Base-by-base conservation (phyloP, 495 filamentous ascomycete species). In the Talaromyces borbonicus region DNA sequence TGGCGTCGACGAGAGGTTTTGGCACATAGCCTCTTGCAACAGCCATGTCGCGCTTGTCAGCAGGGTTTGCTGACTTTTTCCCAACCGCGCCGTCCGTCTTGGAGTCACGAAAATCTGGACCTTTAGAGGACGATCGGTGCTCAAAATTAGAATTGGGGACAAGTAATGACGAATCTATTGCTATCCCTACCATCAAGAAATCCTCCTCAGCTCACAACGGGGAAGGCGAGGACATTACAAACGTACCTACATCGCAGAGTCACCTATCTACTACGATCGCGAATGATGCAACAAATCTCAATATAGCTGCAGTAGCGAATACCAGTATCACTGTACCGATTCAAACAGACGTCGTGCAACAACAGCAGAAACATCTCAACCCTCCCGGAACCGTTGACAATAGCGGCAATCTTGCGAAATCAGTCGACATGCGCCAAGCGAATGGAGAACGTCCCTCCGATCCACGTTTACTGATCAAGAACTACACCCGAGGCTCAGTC, bases 51-150 rank as follows among this genome's bases (percentile, higher is more conserved):
- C 84, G 83, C 71, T 79, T 83, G 56, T 73, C 80, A 55, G 83
- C 84, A 71, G 80, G 84, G 60, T 92, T 87, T 77, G 84, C 85
- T 61, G 80, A 88, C 65, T 93, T 88, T 73, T 95, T 93, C 62
- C 87, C 90, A 49, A 78, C 83, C 61, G 89, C 89, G 51, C 85
- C 89, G 51, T 79, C 75, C 41, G 74, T 81, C 49, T 71, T 83
- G 26, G 69, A 71, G 50, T 72, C 73, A 56, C 77, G 68, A 60
- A 71, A 71, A 59, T 56, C 52, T 47, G 63, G 65, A 57, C 50
- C 60, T 45, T 59, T 62, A 40, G 55, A 62, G 56, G 64, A 72
- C 52, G 66, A 64, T 52, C 58, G 64, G 53, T 56, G 61, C 62
- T 38, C 58, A 27, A 58, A 55, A 27, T 33, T 54, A 26, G 59